Evolutionary conservation across 2,329 filamentous ascomycete genomes (phyloP).

Genomic region (Arthrobotrys entomopaga): DNA sequence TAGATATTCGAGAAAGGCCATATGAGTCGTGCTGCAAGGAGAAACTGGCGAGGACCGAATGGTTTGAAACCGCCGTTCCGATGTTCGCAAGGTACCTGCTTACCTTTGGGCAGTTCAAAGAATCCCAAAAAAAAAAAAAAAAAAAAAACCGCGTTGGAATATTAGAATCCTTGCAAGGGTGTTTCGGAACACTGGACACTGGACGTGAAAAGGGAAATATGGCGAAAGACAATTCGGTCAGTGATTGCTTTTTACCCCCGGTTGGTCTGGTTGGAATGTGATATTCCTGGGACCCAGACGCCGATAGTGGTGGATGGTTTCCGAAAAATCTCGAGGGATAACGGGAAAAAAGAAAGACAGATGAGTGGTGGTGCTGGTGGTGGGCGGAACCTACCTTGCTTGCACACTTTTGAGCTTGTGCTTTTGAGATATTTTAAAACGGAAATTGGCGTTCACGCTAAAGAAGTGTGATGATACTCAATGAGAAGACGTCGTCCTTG

Average conservation of each 20-base stretch:
- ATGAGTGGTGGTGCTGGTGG: conserved; percentile 20
- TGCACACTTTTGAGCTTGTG: conserved; percentile 26
- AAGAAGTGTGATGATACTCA: conserved; percentile 3
- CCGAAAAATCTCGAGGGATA: conserved; percentile 47
- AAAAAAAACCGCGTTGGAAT: conserved; percentile 53
- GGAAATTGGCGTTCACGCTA: conserved; percentile 42
- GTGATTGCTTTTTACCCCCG: conserved; percentile 44
- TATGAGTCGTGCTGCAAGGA: conserved; percentile 55
- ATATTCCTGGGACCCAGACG: conserved; percentile 27
- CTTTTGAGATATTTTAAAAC: conserved; percentile 46
- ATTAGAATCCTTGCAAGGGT: conserved; percentile 50
- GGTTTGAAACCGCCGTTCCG: conserved; percentile 46
- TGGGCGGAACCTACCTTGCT: conserved; percentile 38
- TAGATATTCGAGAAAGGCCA: conserved; percentile 33
- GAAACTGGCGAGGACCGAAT: conserved; percentile 44
- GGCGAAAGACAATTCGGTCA: conserved; percentile 30
- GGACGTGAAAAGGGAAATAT: conserved; percentile 30
- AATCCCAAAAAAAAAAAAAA: conserved; percentile 27
- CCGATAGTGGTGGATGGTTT: conserved; percentile 38
- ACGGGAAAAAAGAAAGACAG: conserved; percentile 23
- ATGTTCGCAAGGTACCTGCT: conserved; percentile 46
- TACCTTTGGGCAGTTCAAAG: conserved; percentile 26
- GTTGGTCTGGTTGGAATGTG: conserved; percentile 31
- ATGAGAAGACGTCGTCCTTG: not conserved
- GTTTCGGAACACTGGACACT: conserved; percentile 52